Evolutionary conservation across 140 eudicot genomes (phyloP), one percentile per base, ranked within the genome.

Genomic region (Flaveria floridana): DNA sequence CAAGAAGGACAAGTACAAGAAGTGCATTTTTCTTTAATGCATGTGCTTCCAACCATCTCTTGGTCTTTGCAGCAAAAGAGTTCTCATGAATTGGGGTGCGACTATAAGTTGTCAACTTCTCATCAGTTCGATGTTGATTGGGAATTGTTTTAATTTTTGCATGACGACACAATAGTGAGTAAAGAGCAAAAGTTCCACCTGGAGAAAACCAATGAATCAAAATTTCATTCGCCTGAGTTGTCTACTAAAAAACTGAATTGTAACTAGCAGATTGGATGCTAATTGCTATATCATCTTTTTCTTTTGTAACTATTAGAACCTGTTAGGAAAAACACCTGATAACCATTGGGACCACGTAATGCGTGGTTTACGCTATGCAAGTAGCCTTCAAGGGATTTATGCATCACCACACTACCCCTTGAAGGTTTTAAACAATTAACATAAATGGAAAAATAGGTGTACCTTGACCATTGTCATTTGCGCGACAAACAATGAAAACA

Each of bases 151-250:
- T 80, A 2, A 82, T 78, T 11, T 82, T 82, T 34, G 83, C 83
- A 53, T 82, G 70, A 14, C 86, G 82, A 47, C 86, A 78, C 48
- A 82, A 19, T 16, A 82, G 44, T 0, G 86, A 82, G 74, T 82
- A 82, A 68, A 82, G 76, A 20, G 83, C 86, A 74, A 82, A 82
- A 0, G 86, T 82, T 30, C 86, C 86, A 50, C 86, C 86, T 82
- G 67, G 14, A 51, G 70, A 65, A 65, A 37, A 6, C 34, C 16
- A 59, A 68, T 37, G 52, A 37, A 80, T 42, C 3, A 58, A 57
- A 70, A 26, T 2, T 26, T 51, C 3, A 15, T 21, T n/a, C 6
- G 10, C 56, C 34, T 37, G 11, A 20, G 25, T 56, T 34, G 75
- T 44, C 50, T 44, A 10, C 50, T 44, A 2, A 2, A 42, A 42